These are phyloP conservation scores for Bipolaris oryzae DNA, from an alignment of 2,329 filamentous ascomycete species.

Conservation along the genomic window DNA sequence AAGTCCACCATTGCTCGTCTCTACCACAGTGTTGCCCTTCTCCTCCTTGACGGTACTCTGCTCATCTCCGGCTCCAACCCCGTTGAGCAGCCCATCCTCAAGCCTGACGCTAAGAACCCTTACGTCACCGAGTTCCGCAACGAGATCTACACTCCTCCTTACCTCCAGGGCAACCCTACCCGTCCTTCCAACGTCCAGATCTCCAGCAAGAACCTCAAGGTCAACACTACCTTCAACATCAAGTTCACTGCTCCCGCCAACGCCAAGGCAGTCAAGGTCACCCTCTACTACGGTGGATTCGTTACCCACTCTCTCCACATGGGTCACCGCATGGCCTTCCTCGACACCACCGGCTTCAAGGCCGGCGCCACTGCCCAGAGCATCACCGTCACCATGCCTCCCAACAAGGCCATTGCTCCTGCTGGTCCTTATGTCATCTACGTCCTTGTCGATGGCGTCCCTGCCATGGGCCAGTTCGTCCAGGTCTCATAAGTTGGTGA, in stretches of 20 bases:
- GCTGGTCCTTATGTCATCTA: constrained; percentile 67
- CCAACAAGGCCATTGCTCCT: constrained; percentile 61
- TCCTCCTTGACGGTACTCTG: constrained; percentile 65
- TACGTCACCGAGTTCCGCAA: constrained; percentile 67
- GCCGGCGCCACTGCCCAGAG: constrained; percentile 51
- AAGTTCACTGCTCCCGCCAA: constrained; percentile 54
- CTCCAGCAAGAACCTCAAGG: constrained; percentile 52
- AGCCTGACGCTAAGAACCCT: constrained; percentile 52
- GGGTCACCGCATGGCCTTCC: constrained; percentile 63
- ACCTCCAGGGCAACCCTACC: constrained; percentile 60
- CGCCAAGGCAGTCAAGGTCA: constrained; percentile 55
- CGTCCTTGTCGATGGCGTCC: constrained; percentile 62
- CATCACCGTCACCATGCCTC: constrained; percentile 61
- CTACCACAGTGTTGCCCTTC: constrained; percentile 66
- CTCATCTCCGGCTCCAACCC: constrained; percentile 67
- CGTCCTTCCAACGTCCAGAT: constrained; percentile 58
- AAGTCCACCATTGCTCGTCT: constrained; percentile 55
- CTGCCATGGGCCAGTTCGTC: constrained; percentile 60
- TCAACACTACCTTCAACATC: constrained; percentile 55
- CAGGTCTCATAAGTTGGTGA: constrained; percentile 41
- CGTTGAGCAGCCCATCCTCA: constrained; percentile 62
- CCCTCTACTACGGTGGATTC: constrained; percentile 65
- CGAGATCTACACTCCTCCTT: constrained; percentile 66
- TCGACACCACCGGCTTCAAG: constrained; percentile 59
- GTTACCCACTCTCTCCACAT: constrained; percentile 67